A percentile compares a stretch with the other conserved stretches of the same genome.
These are phyloP conservation scores for Dioscorea cayenensis DNA, from an alignment of 116 monocot species.

Conservation along the genomic window DNA sequence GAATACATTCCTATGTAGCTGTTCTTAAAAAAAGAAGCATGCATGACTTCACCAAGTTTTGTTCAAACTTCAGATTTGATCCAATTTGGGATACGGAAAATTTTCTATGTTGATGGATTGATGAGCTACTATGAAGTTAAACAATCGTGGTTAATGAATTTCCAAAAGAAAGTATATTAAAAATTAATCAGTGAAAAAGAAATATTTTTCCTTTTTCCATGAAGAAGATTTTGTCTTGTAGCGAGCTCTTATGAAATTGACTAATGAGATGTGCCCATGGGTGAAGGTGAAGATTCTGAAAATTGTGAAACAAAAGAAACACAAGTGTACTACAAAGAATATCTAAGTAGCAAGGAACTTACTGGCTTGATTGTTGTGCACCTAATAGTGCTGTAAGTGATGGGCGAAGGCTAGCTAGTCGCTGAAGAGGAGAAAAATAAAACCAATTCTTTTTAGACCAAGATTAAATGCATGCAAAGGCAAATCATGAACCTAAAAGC, in stretches of 20 bases:
- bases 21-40: neutral
- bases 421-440: constrained; percentile 28
- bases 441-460: neutral
- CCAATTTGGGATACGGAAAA: neutral
- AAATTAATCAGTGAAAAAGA: neutral
- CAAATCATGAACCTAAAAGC: neutral
- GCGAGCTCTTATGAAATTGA: too few relatives aligned
- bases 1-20: neutral
- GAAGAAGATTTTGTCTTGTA: too few relatives aligned
- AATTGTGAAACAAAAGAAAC: neutral
- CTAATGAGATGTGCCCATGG: too few relatives aligned
- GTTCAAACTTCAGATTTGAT: neutral
- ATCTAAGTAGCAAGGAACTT: constrained; percentile 18
- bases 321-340: neutral
- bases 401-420: constrained; percentile 57
- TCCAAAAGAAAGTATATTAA: neutral
- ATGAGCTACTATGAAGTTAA: neutral
- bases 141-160: neutral
- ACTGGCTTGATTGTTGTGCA: constrained; percentile 61
- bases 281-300: too few relatives aligned
- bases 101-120: neutral
- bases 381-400: constrained; percentile 46
- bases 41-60: too few relatives aligned
- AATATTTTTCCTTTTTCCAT: too few relatives aligned
- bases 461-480: too few relatives aligned